phyloP scores from a whole-genome alignment of 495 filamentous ascomycete species.

The Daldinia vernicosa region DNA sequence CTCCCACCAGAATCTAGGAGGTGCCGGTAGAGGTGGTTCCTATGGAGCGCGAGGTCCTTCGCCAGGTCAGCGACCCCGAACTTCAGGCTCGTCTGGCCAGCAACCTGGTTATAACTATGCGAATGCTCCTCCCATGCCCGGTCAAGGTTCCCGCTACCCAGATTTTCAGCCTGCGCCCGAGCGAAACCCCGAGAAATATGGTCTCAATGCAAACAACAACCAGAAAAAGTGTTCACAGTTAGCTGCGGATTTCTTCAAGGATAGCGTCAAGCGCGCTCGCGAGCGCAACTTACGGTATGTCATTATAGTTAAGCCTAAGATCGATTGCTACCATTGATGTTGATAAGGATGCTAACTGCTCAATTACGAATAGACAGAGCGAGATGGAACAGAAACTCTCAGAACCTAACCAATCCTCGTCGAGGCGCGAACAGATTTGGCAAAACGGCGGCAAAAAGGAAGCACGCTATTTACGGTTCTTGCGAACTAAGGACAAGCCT shows the following conservation, averaged over 20 bases:
- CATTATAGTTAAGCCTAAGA: neutral
- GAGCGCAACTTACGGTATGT: conserved; percentile 89
- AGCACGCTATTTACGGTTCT: conserved; percentile 89
- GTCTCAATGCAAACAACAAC: conserved; percentile 67
- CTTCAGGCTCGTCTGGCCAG: conserved; percentile 71
- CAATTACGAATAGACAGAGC: conserved; percentile 70
- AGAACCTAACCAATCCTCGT: conserved; percentile 74
- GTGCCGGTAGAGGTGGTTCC: conserved; percentile 69
- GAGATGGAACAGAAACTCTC: conserved; percentile 86
- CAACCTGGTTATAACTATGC: conserved; percentile 69
- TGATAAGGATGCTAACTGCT: neutral
- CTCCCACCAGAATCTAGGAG: conserved; percentile 92
- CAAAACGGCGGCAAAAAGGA: conserved; percentile 83
- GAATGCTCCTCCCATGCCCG: conserved; percentile 70
- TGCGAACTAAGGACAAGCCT: conserved; percentile 89
- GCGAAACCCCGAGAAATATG: conserved; percentile 79
- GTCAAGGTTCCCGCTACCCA: conserved; percentile 42
- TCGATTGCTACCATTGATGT: neutral
- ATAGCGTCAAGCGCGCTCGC: conserved; percentile 89
- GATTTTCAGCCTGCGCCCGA: conserved; percentile 70
- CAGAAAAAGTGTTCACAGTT: conserved; percentile 79
- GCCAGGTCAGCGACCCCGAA: conserved; percentile 78
- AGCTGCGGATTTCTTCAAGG: conserved; percentile 91
- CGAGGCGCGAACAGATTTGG: conserved; percentile 80
- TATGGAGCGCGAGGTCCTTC: conserved; percentile 74